These are phyloP conservation scores for Trichosporon ovoides DNA, from an alignment of 1,284 basidiomycete genomes.

Conservation along the genomic window DNA sequence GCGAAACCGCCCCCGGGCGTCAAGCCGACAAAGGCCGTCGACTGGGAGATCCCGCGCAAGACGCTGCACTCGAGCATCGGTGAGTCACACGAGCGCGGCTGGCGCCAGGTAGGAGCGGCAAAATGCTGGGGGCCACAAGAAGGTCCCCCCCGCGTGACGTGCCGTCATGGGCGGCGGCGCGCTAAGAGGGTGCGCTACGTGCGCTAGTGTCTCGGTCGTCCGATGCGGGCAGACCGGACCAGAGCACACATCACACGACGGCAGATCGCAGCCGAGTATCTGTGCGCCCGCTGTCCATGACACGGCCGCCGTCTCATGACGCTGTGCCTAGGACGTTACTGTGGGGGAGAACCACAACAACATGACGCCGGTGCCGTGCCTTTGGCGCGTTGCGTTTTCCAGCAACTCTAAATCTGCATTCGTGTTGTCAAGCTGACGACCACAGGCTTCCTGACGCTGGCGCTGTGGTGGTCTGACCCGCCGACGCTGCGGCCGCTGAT, in stretches of 20 bases:
- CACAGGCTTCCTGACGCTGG: conserved; percentile 75
- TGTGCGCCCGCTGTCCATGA: too few relatives aligned
- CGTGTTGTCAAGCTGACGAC: conserved; percentile 10
- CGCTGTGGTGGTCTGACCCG: conserved; percentile 55
- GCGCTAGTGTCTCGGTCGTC: too few relatives aligned
- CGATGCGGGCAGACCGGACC: too few relatives aligned
- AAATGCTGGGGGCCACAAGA: too few relatives aligned
- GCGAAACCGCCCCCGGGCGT: conserved; percentile 42
- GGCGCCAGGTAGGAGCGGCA: neutral
- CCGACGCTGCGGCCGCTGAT: conserved; percentile 56
- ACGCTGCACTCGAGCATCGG: conserved; percentile 85
- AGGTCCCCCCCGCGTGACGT: too few relatives aligned
- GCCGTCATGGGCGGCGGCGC: too few relatives aligned
- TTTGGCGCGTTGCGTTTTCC: too few relatives aligned
- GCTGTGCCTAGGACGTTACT: neutral
- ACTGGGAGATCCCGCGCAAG: conserved; percentile 82
- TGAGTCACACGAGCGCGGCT: conserved; percentile 45
- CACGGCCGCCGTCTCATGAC: too few relatives aligned
- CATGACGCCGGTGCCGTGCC: neutral
- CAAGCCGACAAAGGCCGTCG: conserved; percentile 43
- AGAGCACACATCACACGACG: too few relatives aligned
- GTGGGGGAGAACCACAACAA: too few relatives aligned
- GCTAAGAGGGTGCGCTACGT: too few relatives aligned
- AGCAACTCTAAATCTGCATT: neutral
- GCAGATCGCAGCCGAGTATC: too few relatives aligned